Percentiles rank a stretch among this genome's conserved stretches.
These are phyloP conservation scores for Aspergillus conjunctus DNA, from an alignment of 495 filamentous ascomycete genomes.

Conservation along the genomic window DNA sequence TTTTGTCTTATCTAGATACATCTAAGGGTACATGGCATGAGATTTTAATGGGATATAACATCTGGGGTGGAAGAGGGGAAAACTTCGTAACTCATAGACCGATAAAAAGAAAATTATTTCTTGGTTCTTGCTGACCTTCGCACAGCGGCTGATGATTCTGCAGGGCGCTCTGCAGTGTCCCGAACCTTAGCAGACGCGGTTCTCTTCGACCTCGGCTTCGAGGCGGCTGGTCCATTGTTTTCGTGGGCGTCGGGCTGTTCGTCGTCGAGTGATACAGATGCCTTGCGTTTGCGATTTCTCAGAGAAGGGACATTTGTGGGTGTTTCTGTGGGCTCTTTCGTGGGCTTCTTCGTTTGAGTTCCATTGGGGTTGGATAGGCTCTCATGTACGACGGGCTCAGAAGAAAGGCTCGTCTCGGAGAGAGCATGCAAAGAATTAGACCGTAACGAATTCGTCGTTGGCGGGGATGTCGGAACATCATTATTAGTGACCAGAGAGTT, in stretches of 20 bases:
- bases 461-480: not conserved
- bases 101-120: conserved; percentile 20
- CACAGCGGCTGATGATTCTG: conserved; percentile 29
- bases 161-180: conserved; percentile 12
- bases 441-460: not conserved
- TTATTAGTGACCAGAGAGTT: not conserved
- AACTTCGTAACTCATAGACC: conserved; percentile 7
- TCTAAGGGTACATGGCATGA: conserved; percentile 17
- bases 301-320: conserved; percentile 20
- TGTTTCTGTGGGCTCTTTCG: not conserved
- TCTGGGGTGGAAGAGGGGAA: not conserved
- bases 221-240: not conserved
- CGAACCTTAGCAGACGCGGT: conserved; percentile 31
- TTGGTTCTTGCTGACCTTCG: conserved; percentile 41
- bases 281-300: conserved; percentile 43
- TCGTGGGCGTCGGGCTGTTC: conserved; percentile 20
- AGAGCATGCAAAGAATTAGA: conserved; percentile 10
- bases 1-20: not conserved
- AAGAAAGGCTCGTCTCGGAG: conserved; percentile 2
- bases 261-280: conserved; percentile 26
- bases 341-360: not conserved
- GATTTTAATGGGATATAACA: not conserved
- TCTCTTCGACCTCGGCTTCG: conserved; percentile 32
- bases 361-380: not conserved
- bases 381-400: conserved; percentile 1